Percentiles rank a stretch among this genome's conserved stretches.
These are phyloP conservation scores for Venturia aucupariae DNA, from an alignment of 2,329 filamentous ascomycete species.

Conservation along the genomic window DNA sequence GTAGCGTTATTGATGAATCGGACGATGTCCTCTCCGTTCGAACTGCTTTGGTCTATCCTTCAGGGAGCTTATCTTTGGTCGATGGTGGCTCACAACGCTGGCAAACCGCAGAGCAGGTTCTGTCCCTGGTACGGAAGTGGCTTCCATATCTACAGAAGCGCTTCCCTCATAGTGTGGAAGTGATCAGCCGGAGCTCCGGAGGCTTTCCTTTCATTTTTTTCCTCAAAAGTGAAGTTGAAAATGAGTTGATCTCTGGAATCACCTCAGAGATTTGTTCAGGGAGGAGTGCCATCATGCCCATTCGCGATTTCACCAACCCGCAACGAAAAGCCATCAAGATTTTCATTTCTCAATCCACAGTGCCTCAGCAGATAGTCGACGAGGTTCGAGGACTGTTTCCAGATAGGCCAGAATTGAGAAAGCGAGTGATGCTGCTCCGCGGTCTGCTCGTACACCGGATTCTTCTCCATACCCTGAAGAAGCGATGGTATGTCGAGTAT, in stretches of 20 bases:
- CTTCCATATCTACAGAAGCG: slow-evolving; percentile 23
- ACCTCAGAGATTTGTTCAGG: slow-evolving; percentile 20
- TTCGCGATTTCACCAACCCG: slow-evolving; percentile 8
- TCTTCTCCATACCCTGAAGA: slow-evolving; percentile 49
- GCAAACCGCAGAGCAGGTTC: slow-evolving; percentile 22
- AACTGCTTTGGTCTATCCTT: slow-evolving; percentile 30
- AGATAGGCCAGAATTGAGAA: slow-evolving; percentile 19
- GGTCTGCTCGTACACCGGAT: slow-evolving; percentile 54
- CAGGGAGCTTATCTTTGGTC: slow-evolving; percentile 23
- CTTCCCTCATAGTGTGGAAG: slow-evolving; percentile 38
- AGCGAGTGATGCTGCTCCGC: slow-evolving; percentile 46
- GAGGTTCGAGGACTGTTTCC: not conserved
- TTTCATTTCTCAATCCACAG: slow-evolving; percentile 15
- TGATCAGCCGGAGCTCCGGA: slow-evolving; percentile 26
- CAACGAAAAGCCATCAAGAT: slow-evolving; percentile 9
- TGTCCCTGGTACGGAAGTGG: slow-evolving; percentile 20
- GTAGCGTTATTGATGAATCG: slow-evolving; percentile 54
- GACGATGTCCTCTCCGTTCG: slow-evolving; percentile 26
- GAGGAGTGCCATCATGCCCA: slow-evolving; percentile 15
- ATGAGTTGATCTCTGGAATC: slow-evolving; percentile 17
- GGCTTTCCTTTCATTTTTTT: slow-evolving; percentile 47
- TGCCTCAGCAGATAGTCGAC: slow-evolving; percentile 9
- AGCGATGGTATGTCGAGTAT: slow-evolving; percentile 59
- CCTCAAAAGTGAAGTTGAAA: slow-evolving; percentile 27
- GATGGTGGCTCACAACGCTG: slow-evolving; percentile 26